A percentile compares a stretch with the other conserved stretches of the same genome.
These are phyloP conservation scores for Rubus parviflorus DNA, from an alignment of 306 rosid genomes.

Conservation along the genomic window DNA sequence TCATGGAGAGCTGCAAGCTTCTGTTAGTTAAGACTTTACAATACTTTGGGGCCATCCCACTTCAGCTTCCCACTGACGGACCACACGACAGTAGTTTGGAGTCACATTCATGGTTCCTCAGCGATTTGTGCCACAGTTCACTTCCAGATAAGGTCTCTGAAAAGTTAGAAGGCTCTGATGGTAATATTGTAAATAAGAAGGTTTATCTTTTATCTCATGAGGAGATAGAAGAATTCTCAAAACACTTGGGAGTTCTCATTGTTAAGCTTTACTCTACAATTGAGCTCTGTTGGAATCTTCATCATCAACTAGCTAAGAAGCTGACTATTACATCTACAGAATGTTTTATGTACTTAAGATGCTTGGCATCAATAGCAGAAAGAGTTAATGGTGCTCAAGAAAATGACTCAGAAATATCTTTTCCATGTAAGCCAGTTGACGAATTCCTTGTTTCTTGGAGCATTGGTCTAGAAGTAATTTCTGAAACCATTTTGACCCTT, in stretches of 20 bases:
- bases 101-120: constrained; percentile 57
- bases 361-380: constrained; percentile 52
- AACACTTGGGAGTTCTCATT: constrained; percentile 65
- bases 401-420: constrained; percentile 54
- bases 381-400: constrained; percentile 43
- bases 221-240: constrained; percentile 63
- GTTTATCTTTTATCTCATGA: constrained; percentile 38
- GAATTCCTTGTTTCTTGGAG: constrained; percentile 50
- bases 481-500: constrained; percentile 53
- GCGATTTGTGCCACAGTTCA: constrained; percentile 40
- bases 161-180: constrained; percentile 33
- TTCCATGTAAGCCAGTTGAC: constrained; percentile 42
- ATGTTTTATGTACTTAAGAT: constrained; percentile 64
- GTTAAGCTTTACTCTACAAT: constrained; percentile 56
- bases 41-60: constrained; percentile 58
- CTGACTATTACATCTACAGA: constrained; percentile 60
- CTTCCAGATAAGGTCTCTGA: constrained; percentile 37
- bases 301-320: constrained; percentile 71
- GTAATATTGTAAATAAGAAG: constrained; percentile 30
- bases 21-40: constrained; percentile 53
- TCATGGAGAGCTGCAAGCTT: constrained; percentile 65
- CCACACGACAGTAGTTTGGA: constrained; percentile 40
- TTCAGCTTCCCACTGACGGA: constrained; percentile 40
- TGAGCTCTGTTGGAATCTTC: constrained; percentile 84
- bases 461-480: constrained; percentile 63